These are phyloP conservation scores for Iris pallida DNA, from an alignment of 116 monocot genomes.

Conservation along the genomic window DNA sequence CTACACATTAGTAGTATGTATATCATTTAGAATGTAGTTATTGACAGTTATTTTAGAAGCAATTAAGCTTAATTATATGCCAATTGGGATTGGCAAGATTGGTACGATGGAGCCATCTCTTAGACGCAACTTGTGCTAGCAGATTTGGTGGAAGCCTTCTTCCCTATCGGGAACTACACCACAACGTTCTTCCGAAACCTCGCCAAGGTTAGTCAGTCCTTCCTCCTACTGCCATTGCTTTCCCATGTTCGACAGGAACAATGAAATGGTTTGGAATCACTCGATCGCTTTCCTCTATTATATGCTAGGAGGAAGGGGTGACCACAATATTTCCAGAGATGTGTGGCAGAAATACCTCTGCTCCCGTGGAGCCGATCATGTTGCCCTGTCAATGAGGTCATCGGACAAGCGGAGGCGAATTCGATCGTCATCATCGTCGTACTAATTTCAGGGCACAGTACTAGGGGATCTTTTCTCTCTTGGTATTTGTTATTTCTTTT, in stretches of 20 bases:
- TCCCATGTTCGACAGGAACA: not conserved
- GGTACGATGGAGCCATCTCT: constrained; percentile 84
- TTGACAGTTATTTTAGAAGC: not conserved
- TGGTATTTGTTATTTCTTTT: too few relatives aligned
- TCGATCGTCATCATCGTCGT: too few relatives aligned
- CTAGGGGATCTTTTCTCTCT: too few relatives aligned
- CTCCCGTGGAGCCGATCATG: constrained; percentile 76
- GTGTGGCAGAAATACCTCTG: constrained; percentile 50
- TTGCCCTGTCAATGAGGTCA: constrained; percentile 55
- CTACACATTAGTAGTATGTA: too few relatives aligned
- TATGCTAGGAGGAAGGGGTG: constrained; percentile 63
- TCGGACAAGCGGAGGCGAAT: too few relatives aligned
- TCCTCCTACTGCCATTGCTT: not conserved
- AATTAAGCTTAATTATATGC: too few relatives aligned
- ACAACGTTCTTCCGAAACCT: constrained; percentile 85
- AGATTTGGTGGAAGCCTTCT: constrained; percentile 79
- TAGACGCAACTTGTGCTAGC: constrained; percentile 91
- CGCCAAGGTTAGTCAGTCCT: constrained; percentile 50
- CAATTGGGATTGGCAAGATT: constrained; percentile 35
- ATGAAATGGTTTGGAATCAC: not conserved
- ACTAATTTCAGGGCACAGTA: too few relatives aligned
- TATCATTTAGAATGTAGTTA: not conserved
- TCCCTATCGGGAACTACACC: constrained; percentile 71
- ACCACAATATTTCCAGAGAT: constrained; percentile 42
- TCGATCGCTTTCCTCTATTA: not conserved